Percentiles rank a stretch among this genome's conserved stretches.
Conservation (phyloP, 345 rosid genomes). For the Pistacia integerrima region DNA sequence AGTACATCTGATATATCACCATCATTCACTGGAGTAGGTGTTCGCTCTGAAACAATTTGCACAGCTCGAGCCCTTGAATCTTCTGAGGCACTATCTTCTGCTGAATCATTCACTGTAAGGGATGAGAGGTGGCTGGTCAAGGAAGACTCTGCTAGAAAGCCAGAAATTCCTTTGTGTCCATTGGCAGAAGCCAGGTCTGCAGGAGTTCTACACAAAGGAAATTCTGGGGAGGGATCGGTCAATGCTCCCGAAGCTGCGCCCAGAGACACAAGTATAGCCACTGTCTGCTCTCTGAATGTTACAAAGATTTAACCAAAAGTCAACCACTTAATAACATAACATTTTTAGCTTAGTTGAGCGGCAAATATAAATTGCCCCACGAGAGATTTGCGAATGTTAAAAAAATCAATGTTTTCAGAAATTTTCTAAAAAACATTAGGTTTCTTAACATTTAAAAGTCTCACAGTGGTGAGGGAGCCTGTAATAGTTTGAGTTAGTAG, state of each 20-base stretch:
- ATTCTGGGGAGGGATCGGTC: constrained; percentile 86
- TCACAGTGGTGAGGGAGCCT: no score
- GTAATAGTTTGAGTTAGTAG: neutral
- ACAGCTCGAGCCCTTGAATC: constrained; percentile 47
- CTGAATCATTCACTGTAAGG: constrained; percentile 61
- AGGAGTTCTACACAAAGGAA: constrained; percentile 75
- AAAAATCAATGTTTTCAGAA: no score
- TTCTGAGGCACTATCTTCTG: constrained; percentile 41
- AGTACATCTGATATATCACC: constrained; percentile 59
- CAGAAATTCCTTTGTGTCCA: constrained; percentile 92
- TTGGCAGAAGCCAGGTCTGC: constrained; percentile 89
- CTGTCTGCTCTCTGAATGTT: constrained; percentile 76
- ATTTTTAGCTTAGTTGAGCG: neutral
- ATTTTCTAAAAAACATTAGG: no score
- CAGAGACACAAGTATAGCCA: constrained; percentile 67
- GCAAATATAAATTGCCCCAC: no score
- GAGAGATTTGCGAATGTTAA: no score
- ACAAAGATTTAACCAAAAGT: constrained; percentile 14
- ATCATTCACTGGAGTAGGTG: constrained; percentile 54
- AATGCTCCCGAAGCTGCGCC: constrained; percentile 73
- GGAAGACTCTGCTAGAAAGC: constrained; percentile 87
- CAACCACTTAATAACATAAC: neutral
- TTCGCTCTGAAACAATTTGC: constrained; percentile 66
- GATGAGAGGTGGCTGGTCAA: constrained; percentile 65
- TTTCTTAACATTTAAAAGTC: no score